phyloP scores from a whole-genome alignment of 768 basidiomycete species.

The Melanogaster broomeanus region DNA sequence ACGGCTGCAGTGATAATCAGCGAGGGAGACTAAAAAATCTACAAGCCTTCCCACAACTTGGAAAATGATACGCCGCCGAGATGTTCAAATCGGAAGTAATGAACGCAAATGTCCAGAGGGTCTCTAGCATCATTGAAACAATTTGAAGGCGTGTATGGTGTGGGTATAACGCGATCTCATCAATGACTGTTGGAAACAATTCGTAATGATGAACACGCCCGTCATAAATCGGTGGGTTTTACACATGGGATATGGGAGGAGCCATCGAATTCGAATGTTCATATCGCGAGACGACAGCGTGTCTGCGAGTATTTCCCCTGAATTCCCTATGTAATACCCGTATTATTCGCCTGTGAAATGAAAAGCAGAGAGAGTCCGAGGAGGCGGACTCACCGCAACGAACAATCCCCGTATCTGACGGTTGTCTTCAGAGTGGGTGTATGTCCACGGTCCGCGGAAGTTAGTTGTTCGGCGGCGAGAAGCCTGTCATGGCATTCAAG shows the following conservation, averaged over 20 bases:
- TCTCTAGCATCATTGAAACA: background rate
- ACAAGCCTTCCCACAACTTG: conserved; percentile 6
- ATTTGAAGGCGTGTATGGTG: conserved; percentile 3
- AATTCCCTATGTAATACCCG: too few relatives aligned
- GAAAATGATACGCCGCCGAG: background rate
- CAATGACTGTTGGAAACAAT: background rate
- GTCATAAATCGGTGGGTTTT: background rate
- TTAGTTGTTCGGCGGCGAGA: background rate
- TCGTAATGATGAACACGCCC: background rate
- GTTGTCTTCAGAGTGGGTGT: background rate
- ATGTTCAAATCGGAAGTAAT: background rate
- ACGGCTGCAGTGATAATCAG: background rate
- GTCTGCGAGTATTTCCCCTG: background rate
- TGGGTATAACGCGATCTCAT: background rate
- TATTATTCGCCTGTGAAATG: too few relatives aligned
- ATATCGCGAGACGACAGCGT: background rate
- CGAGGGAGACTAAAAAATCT: background rate
- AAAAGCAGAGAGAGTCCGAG: too few relatives aligned
- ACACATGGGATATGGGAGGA: background rate
- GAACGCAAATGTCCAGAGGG: background rate
- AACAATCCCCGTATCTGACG: background rate
- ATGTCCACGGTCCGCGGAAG: background rate
- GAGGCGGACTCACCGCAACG: background rate
- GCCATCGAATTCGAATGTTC: background rate
- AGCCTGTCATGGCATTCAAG: background rate